Percentiles rank a stretch among this genome's conserved stretches.
These are phyloP conservation scores for Darksidea phi DNA, from an alignment of 495 filamentous ascomycete genomes.

Conservation along the genomic window DNA sequence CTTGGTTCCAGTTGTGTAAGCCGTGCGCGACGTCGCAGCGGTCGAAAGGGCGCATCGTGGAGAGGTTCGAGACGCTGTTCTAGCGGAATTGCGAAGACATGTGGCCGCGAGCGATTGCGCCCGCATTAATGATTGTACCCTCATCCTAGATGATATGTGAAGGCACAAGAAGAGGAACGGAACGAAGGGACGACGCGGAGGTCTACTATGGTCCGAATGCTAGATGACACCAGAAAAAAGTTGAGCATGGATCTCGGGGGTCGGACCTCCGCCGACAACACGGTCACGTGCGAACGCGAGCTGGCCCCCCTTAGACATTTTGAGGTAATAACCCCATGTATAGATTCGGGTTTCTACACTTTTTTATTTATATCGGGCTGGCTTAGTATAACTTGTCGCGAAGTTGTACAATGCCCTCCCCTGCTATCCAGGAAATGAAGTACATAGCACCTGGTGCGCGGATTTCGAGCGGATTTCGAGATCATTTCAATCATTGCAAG, in stretches of 20 bases:
- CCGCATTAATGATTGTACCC: slow-evolving; percentile 29
- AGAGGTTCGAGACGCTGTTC: slow-evolving; percentile 11
- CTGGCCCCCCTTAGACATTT: too few species aligned
- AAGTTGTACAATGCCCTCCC: too few species aligned
- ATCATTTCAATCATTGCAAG: too few species aligned
- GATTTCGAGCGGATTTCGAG: too few species aligned
- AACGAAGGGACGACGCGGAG: slow-evolving; percentile 13
- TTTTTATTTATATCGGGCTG: too few species aligned
- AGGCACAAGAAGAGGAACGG: not conserved
- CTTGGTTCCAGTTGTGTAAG: slow-evolving; percentile 2
- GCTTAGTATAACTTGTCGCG: too few species aligned
- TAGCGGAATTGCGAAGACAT: slow-evolving; percentile 19
- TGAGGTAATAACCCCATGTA: too few species aligned
- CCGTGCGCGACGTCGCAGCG: slow-evolving; percentile 11
- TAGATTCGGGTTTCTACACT: too few species aligned
- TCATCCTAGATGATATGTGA: slow-evolving; percentile 16
- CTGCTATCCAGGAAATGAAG: too few species aligned
- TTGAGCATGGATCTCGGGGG: slow-evolving; percentile 7
- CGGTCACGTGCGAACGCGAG: slow-evolving; percentile 4
- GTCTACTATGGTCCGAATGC: slow-evolving; percentile 2
- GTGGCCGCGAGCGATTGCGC: slow-evolving; percentile 21
- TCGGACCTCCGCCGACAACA: slow-evolving; percentile 10
- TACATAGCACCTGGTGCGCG: too few species aligned
- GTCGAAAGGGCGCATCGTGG: slow-evolving; percentile 19
- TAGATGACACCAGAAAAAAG: slow-evolving; percentile 14